Conservation (phyloP, 139 green algal genomes). For the Gonium pectorale region DNA sequence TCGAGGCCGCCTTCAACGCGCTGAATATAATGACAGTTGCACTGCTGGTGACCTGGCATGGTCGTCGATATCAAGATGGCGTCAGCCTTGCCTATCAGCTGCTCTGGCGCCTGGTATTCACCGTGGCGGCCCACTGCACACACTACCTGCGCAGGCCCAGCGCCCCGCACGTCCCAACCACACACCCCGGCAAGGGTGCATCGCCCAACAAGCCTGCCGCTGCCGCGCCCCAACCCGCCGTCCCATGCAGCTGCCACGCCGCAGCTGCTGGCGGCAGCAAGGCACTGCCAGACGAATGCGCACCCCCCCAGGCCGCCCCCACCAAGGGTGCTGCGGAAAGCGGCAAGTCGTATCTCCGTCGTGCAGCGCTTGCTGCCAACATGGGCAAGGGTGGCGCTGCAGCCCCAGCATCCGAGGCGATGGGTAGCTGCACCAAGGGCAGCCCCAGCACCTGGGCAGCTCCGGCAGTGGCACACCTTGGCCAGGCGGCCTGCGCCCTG, state of each 20-base stretch:
- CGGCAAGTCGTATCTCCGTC: background rate
- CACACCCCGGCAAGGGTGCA: background rate
- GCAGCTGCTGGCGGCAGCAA: too few relatives aligned
- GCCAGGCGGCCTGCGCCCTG: background rate
- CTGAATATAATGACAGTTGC: background rate
- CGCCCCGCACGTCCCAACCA: background rate
- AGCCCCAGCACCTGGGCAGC: background rate
- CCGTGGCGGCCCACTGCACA: background rate
- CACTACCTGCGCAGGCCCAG: background rate
- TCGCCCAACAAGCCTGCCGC: background rate
- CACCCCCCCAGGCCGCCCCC: too few relatives aligned
- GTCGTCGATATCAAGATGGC: background rate
- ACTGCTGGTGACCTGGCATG: background rate
- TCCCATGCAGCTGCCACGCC: too few relatives aligned
- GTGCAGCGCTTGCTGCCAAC: background rate
- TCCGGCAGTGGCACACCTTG: background rate
- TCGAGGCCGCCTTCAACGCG: constrained; percentile 1
- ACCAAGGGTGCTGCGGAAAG: too few relatives aligned
- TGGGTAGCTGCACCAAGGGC: background rate
- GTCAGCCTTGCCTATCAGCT: too few relatives aligned
- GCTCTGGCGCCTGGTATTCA: too few relatives aligned
- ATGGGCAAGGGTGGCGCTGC: background rate
- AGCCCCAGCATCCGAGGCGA: background rate
- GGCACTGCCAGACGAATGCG: too few relatives aligned
- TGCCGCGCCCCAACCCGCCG: too few relatives aligned